Base-by-base conservation (phyloP, 2,329 filamentous ascomycete genomes). In the Diaporthe sp. region DNA sequence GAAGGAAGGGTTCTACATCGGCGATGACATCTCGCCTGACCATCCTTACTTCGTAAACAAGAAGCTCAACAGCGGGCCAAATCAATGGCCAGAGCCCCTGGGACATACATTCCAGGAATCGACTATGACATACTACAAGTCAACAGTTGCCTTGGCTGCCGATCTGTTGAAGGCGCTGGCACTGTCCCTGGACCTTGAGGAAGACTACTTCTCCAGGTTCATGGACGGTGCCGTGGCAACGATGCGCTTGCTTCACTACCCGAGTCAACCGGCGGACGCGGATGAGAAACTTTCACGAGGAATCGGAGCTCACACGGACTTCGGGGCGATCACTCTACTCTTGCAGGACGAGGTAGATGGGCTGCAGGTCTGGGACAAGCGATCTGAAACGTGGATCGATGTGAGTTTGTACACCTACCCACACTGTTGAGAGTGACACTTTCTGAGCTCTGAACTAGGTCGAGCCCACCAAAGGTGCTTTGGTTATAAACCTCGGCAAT, bases 251-350 rank as follows among this genome's bases (percentile, higher is more conserved):
- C 82, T 88, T 1, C 85, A 88, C 73, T 88, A 88, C 73, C 86
- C 85, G 1, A 81, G 84, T 0, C 83, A 83, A 58, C 81, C 81
- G 1, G 77, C 79, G 0, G 82, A 84, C 27, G 79, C 78, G 1
- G 79, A 83, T 42, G 80, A 80, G 70, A 81, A 81, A 68, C 72
- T 82, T 65, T 79, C 79, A 27, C 74, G 82, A 55, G 78, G 84
- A 77, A 82, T 84, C 2, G 87, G 87, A 0, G 87, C 86, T 2
- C 89, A 89, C 76, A 88, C 86, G 0, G 89, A 89, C 77, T 90
- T 88, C 73, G 87, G 88, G n/a, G 85, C 85, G 61, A 86, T 90
- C 61, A 90, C 88, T 0, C 80, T 90, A 37, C 84, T 90, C 4
- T 81, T 90, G 0, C 88, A 90, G 77, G 86, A 87, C 71, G 81